Evolutionary conservation across 306 rosid genomes (phyloP), one percentile per base, ranked within the genome.

Genomic region (Arachis stenosperma): DNA sequence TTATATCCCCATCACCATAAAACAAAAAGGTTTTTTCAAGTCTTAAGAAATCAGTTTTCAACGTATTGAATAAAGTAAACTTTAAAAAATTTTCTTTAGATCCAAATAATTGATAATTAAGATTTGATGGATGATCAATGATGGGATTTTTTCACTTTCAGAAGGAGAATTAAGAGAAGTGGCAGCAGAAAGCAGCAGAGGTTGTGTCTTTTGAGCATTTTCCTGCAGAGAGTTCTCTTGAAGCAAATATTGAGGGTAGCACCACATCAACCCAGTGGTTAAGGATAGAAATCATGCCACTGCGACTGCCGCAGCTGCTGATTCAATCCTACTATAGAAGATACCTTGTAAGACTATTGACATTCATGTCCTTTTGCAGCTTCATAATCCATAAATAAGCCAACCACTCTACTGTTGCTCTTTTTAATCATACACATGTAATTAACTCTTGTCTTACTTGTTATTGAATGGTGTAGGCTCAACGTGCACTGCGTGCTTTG

Each of bases 261-360:
- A 69, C 71, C 55, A 71, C 83, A 1, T 86, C 97, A 2, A 83
- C 90, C 90, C 90, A 0, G 61, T 54, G 40, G 74, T 79, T 0
- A 90, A 86, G 43, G 92, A 86, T 10, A 81, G 87, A 81, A 85
- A 65, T 5, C 98, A 88, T 77, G 92, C 87, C 43, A 67, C 81
- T 3, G 97, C 97, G 4, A 91, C 96, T 0, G 92, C 98, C 0
- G 94, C 87, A 0, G 98, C 98, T 0, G 93, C 98, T 0, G 90
- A 91, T 94, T 79, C 98, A 94, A 71, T 88, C 98, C 70, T 54
- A 81, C 68, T 94, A 94, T 51, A 89, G 96, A 86, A 96, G 98
- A 65, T 94, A 94, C 84, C 89, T 94, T 57, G 98, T 94, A 83
- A 84, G 84, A 51, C 61, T 66, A 43, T 75, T 5, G 46, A 17